Evolutionary conservation across 1,284 basidiomycete species (phyloP).

Genomic region (Volvariella surrecta): DNA sequence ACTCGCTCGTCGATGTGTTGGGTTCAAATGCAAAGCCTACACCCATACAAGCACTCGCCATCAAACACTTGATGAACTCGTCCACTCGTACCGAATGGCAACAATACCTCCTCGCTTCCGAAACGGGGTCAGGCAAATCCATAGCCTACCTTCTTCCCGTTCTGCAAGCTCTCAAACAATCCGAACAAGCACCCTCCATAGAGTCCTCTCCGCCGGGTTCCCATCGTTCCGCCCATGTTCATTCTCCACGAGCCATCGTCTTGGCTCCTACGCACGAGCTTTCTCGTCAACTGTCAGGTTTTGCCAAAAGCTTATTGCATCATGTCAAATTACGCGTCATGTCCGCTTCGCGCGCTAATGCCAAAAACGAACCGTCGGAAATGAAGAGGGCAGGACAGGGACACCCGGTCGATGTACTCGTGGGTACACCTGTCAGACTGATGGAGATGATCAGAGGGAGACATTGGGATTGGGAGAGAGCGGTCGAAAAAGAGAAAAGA

Average conservation of each 20-base stretch:
- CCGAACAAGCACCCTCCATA: conserved; percentile 28
- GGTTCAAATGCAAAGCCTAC: conserved; percentile 52
- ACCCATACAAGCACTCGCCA: conserved; percentile 65
- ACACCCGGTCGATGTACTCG: conserved; percentile 56
- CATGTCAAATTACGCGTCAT: conserved; percentile 65
- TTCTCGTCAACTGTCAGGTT: conserved; percentile 64
- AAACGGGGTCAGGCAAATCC: conserved; percentile 87
- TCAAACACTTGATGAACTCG: conserved; percentile 36
- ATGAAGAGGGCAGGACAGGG: conserved; percentile 15
- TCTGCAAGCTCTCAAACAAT: conserved; percentile 66
- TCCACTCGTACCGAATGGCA: conserved; percentile 25
- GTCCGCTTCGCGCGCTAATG: conserved; percentile 61
- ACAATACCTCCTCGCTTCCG: conserved; percentile 70
- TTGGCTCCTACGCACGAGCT: conserved; percentile 87
- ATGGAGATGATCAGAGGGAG: conserved; percentile 61
- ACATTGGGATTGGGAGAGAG: conserved; percentile 48
- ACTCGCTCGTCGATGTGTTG: conserved; percentile 45
- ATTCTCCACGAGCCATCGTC: conserved; percentile 69
- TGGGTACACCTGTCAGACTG: conserved; percentile 73
- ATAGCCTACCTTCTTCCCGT: conserved; percentile 84
- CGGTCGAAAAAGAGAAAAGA: conserved; percentile 15
- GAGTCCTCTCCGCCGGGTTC: conserved; percentile 4
- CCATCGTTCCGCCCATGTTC: conserved; percentile 14
- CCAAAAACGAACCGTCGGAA: conserved; percentile 26
- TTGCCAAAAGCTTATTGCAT: conserved; percentile 71